Conservation (phyloP, 805 yeast species). For the Barnettozyma pratensis region DNA sequence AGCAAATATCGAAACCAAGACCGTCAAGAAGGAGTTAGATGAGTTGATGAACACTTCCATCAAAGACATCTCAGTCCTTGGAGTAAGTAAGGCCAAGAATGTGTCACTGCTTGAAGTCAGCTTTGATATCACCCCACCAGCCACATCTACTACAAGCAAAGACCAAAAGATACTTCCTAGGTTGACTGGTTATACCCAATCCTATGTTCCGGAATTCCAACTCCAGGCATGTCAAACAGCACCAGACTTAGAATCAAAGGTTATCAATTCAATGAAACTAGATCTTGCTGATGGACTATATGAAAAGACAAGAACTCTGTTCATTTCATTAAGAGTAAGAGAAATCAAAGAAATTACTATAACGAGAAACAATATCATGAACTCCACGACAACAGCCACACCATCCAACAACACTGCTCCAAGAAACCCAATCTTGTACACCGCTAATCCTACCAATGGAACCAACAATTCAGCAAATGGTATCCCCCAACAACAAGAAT, state of each 20-base stretch:
- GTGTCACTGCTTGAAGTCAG: slow-evolving; percentile 28
- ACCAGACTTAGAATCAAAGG: slow-evolving; percentile 44
- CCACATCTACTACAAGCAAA: background rate
- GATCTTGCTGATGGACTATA: slow-evolving; percentile 32
- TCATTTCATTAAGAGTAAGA: slow-evolving; percentile 32
- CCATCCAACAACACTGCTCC: background rate
- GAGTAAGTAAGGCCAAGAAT: slow-evolving; percentile 10
- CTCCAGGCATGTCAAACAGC: slow-evolving; percentile 50
- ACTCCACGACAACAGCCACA: background rate
- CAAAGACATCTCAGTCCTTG: slow-evolving; percentile 9
- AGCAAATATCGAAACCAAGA: slow-evolving; percentile 1
- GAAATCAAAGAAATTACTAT: slow-evolving; percentile 32
- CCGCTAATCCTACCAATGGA: background rate
- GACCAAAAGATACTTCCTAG: slow-evolving; percentile 20
- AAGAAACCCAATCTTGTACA: background rate
- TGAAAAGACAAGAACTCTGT: slow-evolving; percentile 21
- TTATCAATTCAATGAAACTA: slow-evolving; percentile 46
- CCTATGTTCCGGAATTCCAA: slow-evolving; percentile 29
- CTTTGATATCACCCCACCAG: slow-evolving; percentile 1
- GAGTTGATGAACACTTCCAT: slow-evolving; percentile 14
- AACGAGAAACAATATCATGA: slow-evolving; percentile 9
- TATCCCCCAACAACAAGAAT: slow-evolving; percentile 2
- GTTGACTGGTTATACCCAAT: slow-evolving; percentile 23
- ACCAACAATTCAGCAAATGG: background rate
- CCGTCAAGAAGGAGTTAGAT: slow-evolving; percentile 8